A percentile compares a stretch with the other conserved stretches of the same genome.
Evolutionary conservation across 2,329 filamentous ascomycete species (phyloP).

Genomic region (Penicillium sp.): DNA sequence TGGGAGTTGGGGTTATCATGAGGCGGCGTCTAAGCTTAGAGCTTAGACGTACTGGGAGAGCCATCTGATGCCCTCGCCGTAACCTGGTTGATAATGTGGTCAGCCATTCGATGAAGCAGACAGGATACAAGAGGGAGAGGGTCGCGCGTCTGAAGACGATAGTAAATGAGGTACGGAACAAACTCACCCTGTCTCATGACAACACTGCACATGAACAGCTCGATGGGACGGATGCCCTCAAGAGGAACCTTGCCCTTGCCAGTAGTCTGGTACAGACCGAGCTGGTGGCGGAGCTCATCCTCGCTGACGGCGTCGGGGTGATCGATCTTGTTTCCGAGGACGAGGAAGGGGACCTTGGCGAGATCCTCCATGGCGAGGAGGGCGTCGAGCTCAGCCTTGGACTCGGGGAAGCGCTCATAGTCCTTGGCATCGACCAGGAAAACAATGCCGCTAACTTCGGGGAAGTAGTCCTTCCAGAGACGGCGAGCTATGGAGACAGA

Average conservation of each 20-base stretch:
- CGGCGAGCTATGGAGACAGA: constrained; percentile 63
- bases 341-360: constrained; percentile 88
- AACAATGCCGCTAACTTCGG: constrained; percentile 92
- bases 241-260: constrained; percentile 92
- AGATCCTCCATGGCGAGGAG: constrained; percentile 97
- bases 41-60: constrained; percentile 83
- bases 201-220: constrained; percentile 99
- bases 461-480: constrained; percentile 96
- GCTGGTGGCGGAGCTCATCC: constrained; percentile 86
- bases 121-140: too few relatives aligned
- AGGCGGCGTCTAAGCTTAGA: background rate
- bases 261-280: constrained; percentile 93
- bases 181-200: constrained; percentile 87
- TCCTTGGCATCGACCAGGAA: constrained; percentile 98
- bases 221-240: constrained; percentile 89
- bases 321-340: constrained; percentile 99
- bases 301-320: constrained; percentile 93
- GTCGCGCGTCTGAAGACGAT: too few relatives aligned
- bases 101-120: too few relatives aligned
- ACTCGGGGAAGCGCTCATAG: constrained; percentile 87
- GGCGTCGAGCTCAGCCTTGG: constrained; percentile 94
- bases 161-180: background rate
- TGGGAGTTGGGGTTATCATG: too few relatives aligned
- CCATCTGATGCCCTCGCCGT: constrained; percentile 89
- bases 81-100: too few relatives aligned